phyloP scores from a whole-genome alignment of 371 early-diverging fungal species.

The Zancudomyces culisetae region DNA sequence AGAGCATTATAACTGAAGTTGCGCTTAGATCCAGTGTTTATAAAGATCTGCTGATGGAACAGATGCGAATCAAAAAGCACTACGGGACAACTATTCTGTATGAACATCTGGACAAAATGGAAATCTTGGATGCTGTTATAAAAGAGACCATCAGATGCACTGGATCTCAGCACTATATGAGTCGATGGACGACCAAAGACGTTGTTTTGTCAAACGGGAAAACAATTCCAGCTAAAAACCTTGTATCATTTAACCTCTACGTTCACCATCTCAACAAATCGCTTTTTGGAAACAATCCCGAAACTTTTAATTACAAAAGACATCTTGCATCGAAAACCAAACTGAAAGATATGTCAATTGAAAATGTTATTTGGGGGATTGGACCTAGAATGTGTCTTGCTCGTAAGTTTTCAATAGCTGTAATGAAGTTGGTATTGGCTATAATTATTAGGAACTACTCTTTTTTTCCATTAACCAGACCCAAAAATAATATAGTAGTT shows the following conservation, averaged over 20 bases:
- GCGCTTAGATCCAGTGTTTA: neutral
- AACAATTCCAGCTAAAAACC: neutral
- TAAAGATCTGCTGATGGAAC: neutral
- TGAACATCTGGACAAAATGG: neutral
- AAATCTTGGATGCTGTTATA: neutral
- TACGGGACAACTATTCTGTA: neutral
- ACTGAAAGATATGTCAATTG: neutral
- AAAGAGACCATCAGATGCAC: neutral
- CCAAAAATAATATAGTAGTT: no score
- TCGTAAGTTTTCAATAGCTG: neutral
- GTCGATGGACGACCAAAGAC: neutral
- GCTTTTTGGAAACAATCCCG: neutral
- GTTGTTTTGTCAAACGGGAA: neutral
- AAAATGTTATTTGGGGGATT: neutral
- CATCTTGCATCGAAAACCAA: neutral
- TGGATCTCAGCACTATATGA: neutral
- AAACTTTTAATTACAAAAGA: neutral
- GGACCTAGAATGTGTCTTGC: neutral
- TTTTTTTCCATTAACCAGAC: no score
- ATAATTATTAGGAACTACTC: neutral
- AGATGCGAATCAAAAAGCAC: neutral
- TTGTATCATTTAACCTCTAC: neutral
- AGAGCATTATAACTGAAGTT: neutral
- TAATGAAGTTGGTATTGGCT: neutral
- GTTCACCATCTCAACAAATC: neutral